A percentile compares a stretch with the other conserved stretches of the same genome.
phyloP scores from a whole-genome alignment of 1,139 yeast species.

The Candida sp. region DNA sequence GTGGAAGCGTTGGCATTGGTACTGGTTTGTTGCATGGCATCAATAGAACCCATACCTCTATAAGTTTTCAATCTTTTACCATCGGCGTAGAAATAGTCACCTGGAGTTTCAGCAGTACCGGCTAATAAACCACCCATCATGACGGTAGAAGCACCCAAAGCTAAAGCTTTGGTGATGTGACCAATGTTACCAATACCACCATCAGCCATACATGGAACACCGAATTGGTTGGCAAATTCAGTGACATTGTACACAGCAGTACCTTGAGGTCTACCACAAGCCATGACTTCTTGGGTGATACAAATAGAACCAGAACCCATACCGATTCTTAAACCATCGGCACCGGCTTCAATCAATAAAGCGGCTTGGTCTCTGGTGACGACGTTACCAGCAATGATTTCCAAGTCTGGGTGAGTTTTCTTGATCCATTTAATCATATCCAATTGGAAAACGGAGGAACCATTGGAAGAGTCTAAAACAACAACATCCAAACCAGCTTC shows the following conservation, averaged over 20 bases:
- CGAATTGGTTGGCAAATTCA: conserved; percentile 84
- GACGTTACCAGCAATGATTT: conserved; percentile 97
- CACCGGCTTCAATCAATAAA: conserved; percentile 90
- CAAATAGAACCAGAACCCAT: conserved; percentile 99
- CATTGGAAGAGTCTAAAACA: conserved; percentile 94
- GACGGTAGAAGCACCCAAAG: conserved; percentile 95
- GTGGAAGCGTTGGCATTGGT: conserved; percentile 94
- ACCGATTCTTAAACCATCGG: conserved; percentile 98
- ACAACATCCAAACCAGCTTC: conserved; percentile 98
- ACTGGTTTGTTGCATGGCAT: conserved; percentile 95
- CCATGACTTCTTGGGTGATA: conserved; percentile 99
- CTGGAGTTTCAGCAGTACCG: conserved; percentile 98
- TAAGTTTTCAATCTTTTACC: conserved; percentile 96
- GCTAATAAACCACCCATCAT: conserved; percentile 99
- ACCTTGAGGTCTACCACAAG: conserved; percentile 99
- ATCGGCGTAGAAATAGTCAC: conserved; percentile 95
- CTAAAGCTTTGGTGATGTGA: conserved; percentile 94
- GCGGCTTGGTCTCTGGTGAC: conserved; percentile 99
- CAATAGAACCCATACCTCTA: conserved; percentile 99
- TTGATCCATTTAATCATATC: conserved; percentile 94
- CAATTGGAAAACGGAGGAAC: conserved; percentile 93
- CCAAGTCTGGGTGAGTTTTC: conserved; percentile 69
- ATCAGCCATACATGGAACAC: conserved; percentile 97
- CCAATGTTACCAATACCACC: conserved; percentile 99
- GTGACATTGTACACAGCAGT: conserved; percentile 89